These are phyloP conservation scores for Waitea zeae DNA, from an alignment of 1,284 basidiomycete genomes.

Conservation along the genomic window DNA sequence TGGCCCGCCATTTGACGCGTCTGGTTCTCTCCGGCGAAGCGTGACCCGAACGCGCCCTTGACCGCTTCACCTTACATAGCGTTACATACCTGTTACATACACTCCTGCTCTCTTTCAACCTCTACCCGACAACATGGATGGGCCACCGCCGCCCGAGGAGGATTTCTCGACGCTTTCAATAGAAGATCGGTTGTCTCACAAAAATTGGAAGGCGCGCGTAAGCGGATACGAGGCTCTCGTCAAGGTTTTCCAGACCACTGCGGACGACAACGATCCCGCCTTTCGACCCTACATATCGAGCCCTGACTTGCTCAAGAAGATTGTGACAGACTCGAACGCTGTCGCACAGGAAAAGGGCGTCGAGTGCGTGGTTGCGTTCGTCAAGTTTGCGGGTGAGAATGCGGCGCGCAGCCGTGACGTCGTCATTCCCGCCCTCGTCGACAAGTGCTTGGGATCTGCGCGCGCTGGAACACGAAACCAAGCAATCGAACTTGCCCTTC, in stretches of 20 bases:
- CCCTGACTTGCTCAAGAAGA: constrained; percentile 70
- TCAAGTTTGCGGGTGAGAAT: constrained; percentile 84
- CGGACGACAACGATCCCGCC: constrained; percentile 85
- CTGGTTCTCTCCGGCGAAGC: too few relatives aligned
- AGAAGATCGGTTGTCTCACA: constrained; percentile 74
- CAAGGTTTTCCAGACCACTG: constrained; percentile 74
- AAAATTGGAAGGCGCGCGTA: constrained; percentile 97
- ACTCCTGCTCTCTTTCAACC: too few relatives aligned
- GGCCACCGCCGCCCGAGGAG: constrained; percentile 80
- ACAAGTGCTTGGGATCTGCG: constrained; percentile 89
- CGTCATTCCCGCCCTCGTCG: constrained; percentile 81
- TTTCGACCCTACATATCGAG: constrained; percentile 81
- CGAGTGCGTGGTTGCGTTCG: constrained; percentile 70
- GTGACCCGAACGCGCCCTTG: too few relatives aligned
- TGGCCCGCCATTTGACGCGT: too few relatives aligned
- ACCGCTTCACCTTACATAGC: too few relatives aligned
- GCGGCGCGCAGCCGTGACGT: constrained; percentile 67
- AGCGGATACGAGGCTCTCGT: constrained; percentile 84
- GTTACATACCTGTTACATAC: too few relatives aligned
- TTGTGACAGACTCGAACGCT: constrained; percentile 83
- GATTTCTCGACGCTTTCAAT: constrained; percentile 80
- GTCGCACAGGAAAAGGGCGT: constrained; percentile 97
- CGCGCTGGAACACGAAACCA: constrained; percentile 87
- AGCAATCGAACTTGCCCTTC: constrained; percentile 71
- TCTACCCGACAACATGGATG: constrained; percentile 61